Base-by-base conservation (phyloP, 2,329 filamentous ascomycete genomes). In the Aspergillus carbonarius region DNA sequence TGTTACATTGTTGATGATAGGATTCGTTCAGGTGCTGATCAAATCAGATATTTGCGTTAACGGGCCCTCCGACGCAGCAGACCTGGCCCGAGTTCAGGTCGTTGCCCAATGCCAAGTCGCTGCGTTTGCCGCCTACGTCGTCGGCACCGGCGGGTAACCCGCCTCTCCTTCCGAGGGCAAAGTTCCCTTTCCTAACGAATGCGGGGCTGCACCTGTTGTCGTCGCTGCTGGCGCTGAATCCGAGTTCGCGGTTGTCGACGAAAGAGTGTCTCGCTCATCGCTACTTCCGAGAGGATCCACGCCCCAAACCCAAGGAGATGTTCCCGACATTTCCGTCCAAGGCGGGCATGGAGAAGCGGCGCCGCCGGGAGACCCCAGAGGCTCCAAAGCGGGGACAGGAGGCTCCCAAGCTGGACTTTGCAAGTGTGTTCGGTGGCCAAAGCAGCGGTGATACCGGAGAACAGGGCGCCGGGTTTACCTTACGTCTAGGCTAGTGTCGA, bases 241-340 rank as follows among this genome's bases (percentile, higher is more conserved):
- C 95, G 0, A 81, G 81, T 0, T 75, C 78, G 5, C 82, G 95
- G 17, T 92, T 91, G 0, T 82, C 84, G 1, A 92, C 93, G 1
- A 80, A 80, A 51, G 85, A 92, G 60, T 87, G 96, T 72, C 82
- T 98, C 35, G 79, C 82, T 49, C 91, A 97, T 74, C 81, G 86
- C 35, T 99, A 96, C 74, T 99, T 99, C 75, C 81, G 75, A 17
- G 93, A 98, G 77, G 89, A 96, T 66, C 95, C 95, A 0, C 90
- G 90, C 60, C 91, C 93, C 1, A 98, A 98, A 78, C 87, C 89
- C 7, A 89, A 91, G 72, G 89, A 89, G 68, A 89, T 99, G 88
- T 98, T 99, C 72, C 95, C 95, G 2, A 98, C 95, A 0, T 99
- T 98, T 73, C 95, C 95, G 0, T 95, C 90, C 68, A 97, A 96